Conservation (phyloP, 768 basidiomycete genomes). For the Russula lepida region DNA sequence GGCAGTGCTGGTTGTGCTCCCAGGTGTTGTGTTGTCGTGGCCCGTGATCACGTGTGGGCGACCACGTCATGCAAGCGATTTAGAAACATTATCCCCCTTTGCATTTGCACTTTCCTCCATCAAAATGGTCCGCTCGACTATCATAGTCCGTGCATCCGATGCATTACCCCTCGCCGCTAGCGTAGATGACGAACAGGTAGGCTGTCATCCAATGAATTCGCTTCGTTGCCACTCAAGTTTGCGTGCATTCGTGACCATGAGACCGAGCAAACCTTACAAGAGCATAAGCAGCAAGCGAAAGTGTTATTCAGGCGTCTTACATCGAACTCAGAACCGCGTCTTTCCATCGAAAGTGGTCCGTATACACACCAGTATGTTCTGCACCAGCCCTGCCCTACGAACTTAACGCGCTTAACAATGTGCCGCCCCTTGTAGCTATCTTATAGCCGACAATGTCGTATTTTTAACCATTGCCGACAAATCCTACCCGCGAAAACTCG, state of each 20-base stretch:
- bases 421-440: constrained; percentile 53
- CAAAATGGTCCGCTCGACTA: constrained; percentile 78
- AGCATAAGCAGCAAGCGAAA: constrained; percentile 98
- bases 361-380: constrained; percentile 89
- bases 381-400: background rate
- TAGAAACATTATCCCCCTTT: background rate
- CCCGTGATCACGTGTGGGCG: constrained; percentile 1
- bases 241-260: constrained; percentile 27
- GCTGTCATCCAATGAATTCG: constrained; percentile 18
- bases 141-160: constrained; percentile 77
- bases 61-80: background rate
- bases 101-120: background rate
- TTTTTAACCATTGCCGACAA: constrained; percentile 95
- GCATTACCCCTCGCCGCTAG: constrained; percentile 89
- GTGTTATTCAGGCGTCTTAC: constrained; percentile 92
- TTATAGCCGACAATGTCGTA: constrained; percentile 88
- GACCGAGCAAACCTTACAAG: constrained; percentile 91
- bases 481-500: constrained; percentile 93
- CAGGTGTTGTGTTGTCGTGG: too few species aligned
- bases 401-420: background rate
- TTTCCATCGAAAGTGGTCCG: constrained; percentile 91
- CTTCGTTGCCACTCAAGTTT: constrained; percentile 7
- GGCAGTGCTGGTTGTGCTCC: background rate
- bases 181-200: constrained; percentile 94
- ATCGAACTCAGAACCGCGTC: constrained; percentile 88